Evolutionary conservation across 2,329 filamentous ascomycete genomes (phyloP).

Genomic region (Hortaea werneckii): DNA sequence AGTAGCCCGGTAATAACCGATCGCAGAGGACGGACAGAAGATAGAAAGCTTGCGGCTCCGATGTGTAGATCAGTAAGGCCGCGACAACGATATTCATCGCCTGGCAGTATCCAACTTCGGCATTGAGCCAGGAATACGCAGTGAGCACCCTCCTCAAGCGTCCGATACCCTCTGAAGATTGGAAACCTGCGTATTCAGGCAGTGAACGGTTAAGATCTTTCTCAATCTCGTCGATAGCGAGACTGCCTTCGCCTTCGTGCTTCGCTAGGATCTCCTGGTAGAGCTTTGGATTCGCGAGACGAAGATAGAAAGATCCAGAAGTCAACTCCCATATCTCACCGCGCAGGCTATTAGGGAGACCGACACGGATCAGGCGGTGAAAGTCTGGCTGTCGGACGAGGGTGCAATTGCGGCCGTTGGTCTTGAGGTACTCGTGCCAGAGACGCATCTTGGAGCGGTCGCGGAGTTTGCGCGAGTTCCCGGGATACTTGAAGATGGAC

Average conservation of each 20-base stretch:
- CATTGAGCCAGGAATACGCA: constrained; percentile 94
- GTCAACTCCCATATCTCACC: constrained; percentile 95
- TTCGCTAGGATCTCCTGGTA: constrained; percentile 78
- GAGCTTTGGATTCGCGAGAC: constrained; percentile 73
- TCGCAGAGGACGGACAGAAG: constrained; percentile 86
- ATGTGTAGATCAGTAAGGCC: constrained; percentile 90
- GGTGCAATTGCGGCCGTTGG: constrained; percentile 88
- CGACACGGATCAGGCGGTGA: constrained; percentile 92
- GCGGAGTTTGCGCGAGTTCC: constrained; percentile 84
- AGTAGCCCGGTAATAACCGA: constrained; percentile 87
- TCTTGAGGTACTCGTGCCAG: constrained; percentile 87
- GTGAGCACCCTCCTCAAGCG: constrained; percentile 82
- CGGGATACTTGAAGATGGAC: constrained; percentile 87
- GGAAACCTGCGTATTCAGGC: constrained; percentile 94
- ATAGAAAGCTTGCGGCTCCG: constrained; percentile 90
- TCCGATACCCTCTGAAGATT: constrained; percentile 89
- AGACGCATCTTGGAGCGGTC: constrained; percentile 95
- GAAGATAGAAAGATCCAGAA: constrained; percentile 80
- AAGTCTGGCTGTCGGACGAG: constrained; percentile 93
- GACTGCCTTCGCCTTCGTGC: constrained; percentile 73
- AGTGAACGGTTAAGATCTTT: constrained; percentile 95
- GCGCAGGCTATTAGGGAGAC: constrained; percentile 80
- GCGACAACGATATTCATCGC: constrained; percentile 99
- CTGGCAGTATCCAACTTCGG: constrained; percentile 95
- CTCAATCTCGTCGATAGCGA: constrained; percentile 97